These are phyloP conservation scores for Tetrapyrgos nigripes DNA, from an alignment of 1,284 basidiomycete species.

Conservation along the genomic window DNA sequence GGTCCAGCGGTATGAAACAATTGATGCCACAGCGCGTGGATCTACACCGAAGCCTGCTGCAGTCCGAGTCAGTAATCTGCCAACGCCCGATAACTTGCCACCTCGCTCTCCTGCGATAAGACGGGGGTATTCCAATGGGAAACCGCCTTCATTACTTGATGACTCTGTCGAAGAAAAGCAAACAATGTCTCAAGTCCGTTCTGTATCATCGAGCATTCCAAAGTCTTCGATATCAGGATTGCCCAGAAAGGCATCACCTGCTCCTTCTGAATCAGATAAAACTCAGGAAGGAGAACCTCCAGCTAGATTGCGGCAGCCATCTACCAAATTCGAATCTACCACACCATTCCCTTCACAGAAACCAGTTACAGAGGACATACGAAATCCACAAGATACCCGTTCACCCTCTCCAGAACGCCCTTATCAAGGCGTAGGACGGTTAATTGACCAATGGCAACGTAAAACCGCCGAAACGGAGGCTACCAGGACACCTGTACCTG, in stretches of 20 bases:
- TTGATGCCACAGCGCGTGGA: constrained; percentile 42
- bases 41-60: constrained; percentile 1
- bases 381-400: constrained; percentile 34
- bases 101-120: neutral
- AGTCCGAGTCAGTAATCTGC: constrained; percentile 1
- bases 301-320: constrained; percentile 15
- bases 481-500: constrained; percentile 32
- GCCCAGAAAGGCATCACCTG: constrained; percentile 1
- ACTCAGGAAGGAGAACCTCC: constrained; percentile 7
- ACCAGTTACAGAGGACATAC: constrained; percentile 35
- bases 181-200: neutral
- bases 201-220: neutral
- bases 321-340: constrained; percentile 14
- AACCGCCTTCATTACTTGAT: neutral
- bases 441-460: constrained; percentile 85
- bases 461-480: constrained; percentile 69
- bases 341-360: constrained; percentile 30
- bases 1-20: constrained; percentile 79
- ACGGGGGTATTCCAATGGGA: constrained; percentile 2
- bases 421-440: constrained; percentile 79
- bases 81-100: constrained; percentile 1
- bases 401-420: constrained; percentile 75
- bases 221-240: constrained; percentile 1
- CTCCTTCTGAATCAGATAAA: constrained; percentile 3
- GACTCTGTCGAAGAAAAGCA: neutral